Conservation (phyloP, 345 rosid species). For the Excoecaria agallocha region DNA sequence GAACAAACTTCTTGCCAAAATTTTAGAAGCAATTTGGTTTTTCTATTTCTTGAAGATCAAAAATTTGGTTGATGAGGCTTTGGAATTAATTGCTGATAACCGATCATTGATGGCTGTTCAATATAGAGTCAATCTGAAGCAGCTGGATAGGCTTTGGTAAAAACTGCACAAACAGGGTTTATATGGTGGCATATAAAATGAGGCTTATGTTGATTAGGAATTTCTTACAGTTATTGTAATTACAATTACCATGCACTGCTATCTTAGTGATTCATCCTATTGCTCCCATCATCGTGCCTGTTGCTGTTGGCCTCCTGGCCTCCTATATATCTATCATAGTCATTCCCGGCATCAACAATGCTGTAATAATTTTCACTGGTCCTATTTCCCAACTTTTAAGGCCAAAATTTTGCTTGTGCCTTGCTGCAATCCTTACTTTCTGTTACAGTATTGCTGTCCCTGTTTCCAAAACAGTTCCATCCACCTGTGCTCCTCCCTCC, state of each 20-base stretch:
- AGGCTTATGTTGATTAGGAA: not conserved
- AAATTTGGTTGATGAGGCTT: not conserved
- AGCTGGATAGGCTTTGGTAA: not conserved
- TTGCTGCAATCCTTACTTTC: no score
- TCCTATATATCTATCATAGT: not conserved
- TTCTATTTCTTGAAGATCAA: no score
- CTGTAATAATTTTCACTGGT: not conserved
- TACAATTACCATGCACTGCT: not conserved
- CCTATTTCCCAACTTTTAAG: not conserved
- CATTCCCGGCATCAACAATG: not conserved
- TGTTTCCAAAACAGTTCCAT: not conserved
- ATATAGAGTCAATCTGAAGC: not conserved
- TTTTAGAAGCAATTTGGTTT: no score
- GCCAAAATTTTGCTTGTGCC: not conserved
- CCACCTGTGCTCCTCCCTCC: not conserved
- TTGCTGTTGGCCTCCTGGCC: no score
- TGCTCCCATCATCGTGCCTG: no score
- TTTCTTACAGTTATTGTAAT: not conserved
- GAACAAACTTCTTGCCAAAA: no score
- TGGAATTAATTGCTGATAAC: not conserved
- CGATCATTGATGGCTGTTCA: slow-evolving; percentile 1
- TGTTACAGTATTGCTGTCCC: not conserved
- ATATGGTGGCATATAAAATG: no score
- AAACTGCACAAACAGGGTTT: not conserved
- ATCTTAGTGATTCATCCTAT: no score